Evolutionary conservation across 768 basidiomycete species (phyloP), one percentile per base, ranked within the genome.

Genomic region (Scleroderma citrinum): DNA sequence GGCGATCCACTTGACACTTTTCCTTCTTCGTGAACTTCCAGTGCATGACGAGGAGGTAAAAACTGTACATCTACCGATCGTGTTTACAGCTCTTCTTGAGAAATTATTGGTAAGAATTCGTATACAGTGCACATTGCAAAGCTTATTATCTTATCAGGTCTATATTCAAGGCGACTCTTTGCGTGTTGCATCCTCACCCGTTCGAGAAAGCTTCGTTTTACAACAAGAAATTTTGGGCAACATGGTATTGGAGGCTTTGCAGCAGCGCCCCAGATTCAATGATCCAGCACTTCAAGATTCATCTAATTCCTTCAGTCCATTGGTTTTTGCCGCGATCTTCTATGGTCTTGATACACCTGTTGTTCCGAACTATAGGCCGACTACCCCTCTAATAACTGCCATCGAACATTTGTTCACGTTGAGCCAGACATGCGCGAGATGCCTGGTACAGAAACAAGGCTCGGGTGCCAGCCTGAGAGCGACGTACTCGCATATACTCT

Each of bases 1-100:
- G 88, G 79, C 81, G 8, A 74, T 89, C 35, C 69, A 71, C 12
- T 77, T 97, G 62, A 72, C 84, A 1, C 64, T 72, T 7, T 96
- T 93, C 67, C 71, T 95, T 39, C 69, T 97, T 7, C 71, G 71
- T 23, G 78, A 81, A 2, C 87, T 96, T 60, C 76, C 82, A 11
- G 62, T 74, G 2, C 88, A 91, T 58, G 95, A 98, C 56, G 92
- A 97, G 52, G 95, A 96, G 61, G 79, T 89, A 21, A 82, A 80
- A 59, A 77, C 72, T 3, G 72, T 92, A 24, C 91, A 95, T 65
- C 68, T 93, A 11, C 93, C 95, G 0, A 66, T 92, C 37, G 71
- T 92, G 13, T 85, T 94, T 50, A 72, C 81, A 2, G 82, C 80
- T 6, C 70, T 90, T 37, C 60, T 85, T 35, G 85, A 90, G 52